Evolutionary conservation across 371 early-diverging fungal species (phyloP).

Genomic region (Mucor saturninus): DNA sequence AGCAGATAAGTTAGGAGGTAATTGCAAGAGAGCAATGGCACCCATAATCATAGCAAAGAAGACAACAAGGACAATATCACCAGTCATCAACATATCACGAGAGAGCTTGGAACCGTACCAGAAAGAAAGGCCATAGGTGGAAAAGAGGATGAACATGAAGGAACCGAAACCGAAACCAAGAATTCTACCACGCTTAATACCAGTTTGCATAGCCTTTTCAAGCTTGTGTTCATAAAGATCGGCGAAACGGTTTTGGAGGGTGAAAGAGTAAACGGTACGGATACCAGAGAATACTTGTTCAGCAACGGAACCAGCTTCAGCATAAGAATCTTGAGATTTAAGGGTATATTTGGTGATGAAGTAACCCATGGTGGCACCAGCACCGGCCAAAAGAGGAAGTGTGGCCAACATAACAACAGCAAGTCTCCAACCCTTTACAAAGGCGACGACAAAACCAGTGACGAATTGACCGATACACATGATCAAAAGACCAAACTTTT

Average conservation of each 20-base stretch:
- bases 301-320: constrained; percentile 53
- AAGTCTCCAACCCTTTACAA: constrained; percentile 84
- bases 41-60: constrained; percentile 79
- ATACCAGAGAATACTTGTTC: constrained; percentile 82
- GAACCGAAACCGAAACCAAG: constrained; percentile 65
- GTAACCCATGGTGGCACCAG: constrained; percentile 70
- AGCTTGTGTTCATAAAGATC: constrained; percentile 64
- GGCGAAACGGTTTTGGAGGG: constrained; percentile 73
- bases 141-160: constrained; percentile 69
- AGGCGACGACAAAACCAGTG: constrained; percentile 89
- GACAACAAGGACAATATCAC: constrained; percentile 64
- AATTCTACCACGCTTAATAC: constrained; percentile 57
- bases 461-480: constrained; percentile 77
- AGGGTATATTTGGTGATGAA: constrained; percentile 60
- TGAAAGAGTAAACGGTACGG: constrained; percentile 88
- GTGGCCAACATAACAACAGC: constrained; percentile 76
- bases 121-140: constrained; percentile 77
- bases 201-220: constrained; percentile 58
- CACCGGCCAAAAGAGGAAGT: constrained; percentile 63
- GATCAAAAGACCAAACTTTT: constrained; percentile 80
- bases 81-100: constrained; percentile 46
- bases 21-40: constrained; percentile 43
- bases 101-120: constrained; percentile 77
- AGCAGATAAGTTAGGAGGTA: constrained; percentile 66
- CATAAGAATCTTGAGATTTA: constrained; percentile 45